Evolutionary conservation across 768 basidiomycete genomes (phyloP).

Genomic region (Vararia minispora): DNA sequence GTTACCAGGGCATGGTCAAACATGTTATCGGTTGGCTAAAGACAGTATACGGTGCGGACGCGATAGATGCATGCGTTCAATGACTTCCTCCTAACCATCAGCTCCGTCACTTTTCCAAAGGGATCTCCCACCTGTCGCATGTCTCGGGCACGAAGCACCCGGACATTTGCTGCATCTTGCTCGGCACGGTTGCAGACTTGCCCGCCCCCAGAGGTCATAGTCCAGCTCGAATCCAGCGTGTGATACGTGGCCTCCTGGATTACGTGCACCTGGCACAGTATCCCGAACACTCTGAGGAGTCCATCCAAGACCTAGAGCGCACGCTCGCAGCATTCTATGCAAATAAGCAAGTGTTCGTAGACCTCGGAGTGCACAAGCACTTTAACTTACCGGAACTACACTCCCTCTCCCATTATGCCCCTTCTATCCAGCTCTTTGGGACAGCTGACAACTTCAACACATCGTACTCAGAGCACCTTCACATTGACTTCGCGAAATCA

Average conservation of each 20-base stretch:
- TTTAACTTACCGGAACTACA: slow-evolving; percentile 37
- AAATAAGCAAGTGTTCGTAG: slow-evolving; percentile 26
- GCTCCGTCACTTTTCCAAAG: slow-evolving; percentile 14
- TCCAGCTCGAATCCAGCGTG: background rate
- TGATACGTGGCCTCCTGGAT: slow-evolving; percentile 16
- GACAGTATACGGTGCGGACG: slow-evolving; percentile 7
- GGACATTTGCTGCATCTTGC: slow-evolving; percentile 16
- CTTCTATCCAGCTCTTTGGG: slow-evolving; percentile 22
- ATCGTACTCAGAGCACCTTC: slow-evolving; percentile 27
- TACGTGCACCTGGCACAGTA: slow-evolving; percentile 29
- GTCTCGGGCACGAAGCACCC: slow-evolving; percentile 17
- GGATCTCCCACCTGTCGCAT: slow-evolving; percentile 12
- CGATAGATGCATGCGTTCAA: slow-evolving; percentile 16
- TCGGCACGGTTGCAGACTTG: too few relatives aligned
- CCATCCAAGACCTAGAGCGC: slow-evolving; percentile 18
- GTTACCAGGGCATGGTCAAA: slow-evolving; percentile 20
- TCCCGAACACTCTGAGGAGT: slow-evolving; percentile 20
- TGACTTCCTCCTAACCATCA: slow-evolving; percentile 16
- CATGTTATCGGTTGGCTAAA: slow-evolving; percentile 18
- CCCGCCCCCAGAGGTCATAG: slow-evolving; percentile 17
- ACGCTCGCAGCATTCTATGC: slow-evolving; percentile 26
- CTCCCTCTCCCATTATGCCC: slow-evolving; percentile 24
- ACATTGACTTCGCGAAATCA: slow-evolving; percentile 31
- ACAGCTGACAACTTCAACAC: slow-evolving; percentile 30
- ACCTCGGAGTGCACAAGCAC: slow-evolving; percentile 19